A percentile compares a stretch with the other conserved stretches of the same genome.
These are phyloP conservation scores for Lavandula angustifolia DNA, from an alignment of 257 asterid species.

Conservation along the genomic window DNA sequence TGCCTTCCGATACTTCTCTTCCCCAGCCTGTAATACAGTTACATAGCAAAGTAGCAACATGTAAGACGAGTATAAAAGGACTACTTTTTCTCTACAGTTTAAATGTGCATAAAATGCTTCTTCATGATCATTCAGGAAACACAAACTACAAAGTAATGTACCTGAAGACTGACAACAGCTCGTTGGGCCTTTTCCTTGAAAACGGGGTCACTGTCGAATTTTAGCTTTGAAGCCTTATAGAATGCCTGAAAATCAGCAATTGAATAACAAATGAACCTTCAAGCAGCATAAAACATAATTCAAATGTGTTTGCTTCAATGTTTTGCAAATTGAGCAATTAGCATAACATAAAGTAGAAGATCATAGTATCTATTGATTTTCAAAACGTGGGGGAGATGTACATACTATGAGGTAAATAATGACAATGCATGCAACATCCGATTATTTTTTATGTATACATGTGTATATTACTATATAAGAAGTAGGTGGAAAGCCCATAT, in stretches of 20 bases:
- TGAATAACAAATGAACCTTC: constrained; percentile 8
- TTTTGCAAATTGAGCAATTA: too few relatives aligned
- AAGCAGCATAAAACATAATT: constrained; percentile 1
- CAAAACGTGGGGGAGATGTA: too few relatives aligned
- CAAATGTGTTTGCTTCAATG: too few relatives aligned
- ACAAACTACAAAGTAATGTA: constrained; percentile 32
- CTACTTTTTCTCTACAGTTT: neutral
- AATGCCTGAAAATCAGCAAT: constrained; percentile 54
- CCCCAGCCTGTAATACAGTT: constrained; percentile 65
- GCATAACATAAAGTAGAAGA: neutral
- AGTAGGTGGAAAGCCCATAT: neutral
- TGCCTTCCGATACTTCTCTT: constrained; percentile 68
- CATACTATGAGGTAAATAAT: neutral
- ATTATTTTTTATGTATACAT: too few relatives aligned
- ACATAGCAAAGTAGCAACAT: constrained; percentile 18
- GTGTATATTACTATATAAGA: neutral
- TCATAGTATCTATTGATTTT: neutral
- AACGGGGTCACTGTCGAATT: constrained; percentile 72
- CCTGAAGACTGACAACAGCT: constrained; percentile 98
- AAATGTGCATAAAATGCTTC: neutral
- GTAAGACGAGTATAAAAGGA: constrained; percentile 12
- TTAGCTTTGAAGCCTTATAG: constrained; percentile 84
- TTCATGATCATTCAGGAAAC: constrained; percentile 18
- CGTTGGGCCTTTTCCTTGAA: constrained; percentile 86
- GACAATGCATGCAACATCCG: constrained; percentile 8